Conservation (phyloP, 345 rosid genomes). For the Aquilaria malaccensis region DNA sequence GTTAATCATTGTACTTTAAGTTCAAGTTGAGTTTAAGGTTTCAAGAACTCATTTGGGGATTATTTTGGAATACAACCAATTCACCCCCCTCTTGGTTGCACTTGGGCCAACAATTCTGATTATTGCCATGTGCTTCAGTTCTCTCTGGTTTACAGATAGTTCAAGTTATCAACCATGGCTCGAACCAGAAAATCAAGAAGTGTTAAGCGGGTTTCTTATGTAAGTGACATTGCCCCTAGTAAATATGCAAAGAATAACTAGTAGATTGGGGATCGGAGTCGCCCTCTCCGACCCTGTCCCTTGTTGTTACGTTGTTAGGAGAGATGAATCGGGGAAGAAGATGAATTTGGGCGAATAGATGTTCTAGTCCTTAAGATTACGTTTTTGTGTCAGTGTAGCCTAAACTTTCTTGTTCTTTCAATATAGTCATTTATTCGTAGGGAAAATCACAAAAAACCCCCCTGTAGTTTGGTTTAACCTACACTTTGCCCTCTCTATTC, state of each 20-base stretch:
- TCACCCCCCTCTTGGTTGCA: too few relatives aligned
- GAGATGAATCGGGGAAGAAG: not conserved
- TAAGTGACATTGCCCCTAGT: constrained; percentile 34
- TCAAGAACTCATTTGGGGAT: too few relatives aligned
- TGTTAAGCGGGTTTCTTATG: constrained; percentile 39
- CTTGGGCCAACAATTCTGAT: not conserved
- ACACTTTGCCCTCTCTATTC: too few relatives aligned
- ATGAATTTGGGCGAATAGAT: too few relatives aligned
- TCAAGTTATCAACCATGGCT: constrained; percentile 47
- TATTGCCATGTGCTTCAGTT: constrained; percentile 2
- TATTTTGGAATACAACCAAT: too few relatives aligned
- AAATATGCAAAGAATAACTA: constrained; percentile 41
- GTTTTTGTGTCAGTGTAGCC: not conserved
- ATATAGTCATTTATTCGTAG: too few relatives aligned
- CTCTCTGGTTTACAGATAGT: constrained; percentile 22
- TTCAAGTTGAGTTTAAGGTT: too few relatives aligned
- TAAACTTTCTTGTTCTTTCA: not conserved
- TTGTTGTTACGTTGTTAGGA: constrained; percentile 6
- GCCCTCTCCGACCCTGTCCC: constrained; percentile 1
- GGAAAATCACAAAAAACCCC: too few relatives aligned
- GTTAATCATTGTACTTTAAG: too few relatives aligned
- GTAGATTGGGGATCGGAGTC: constrained; percentile 51
- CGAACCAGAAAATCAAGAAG: constrained; percentile 63
- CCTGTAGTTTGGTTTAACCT: too few relatives aligned
- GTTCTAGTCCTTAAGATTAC: not conserved